phyloP scores from a whole-genome alignment of 306 rosid species.

The Cyamopsis tetragonoloba region DNA sequence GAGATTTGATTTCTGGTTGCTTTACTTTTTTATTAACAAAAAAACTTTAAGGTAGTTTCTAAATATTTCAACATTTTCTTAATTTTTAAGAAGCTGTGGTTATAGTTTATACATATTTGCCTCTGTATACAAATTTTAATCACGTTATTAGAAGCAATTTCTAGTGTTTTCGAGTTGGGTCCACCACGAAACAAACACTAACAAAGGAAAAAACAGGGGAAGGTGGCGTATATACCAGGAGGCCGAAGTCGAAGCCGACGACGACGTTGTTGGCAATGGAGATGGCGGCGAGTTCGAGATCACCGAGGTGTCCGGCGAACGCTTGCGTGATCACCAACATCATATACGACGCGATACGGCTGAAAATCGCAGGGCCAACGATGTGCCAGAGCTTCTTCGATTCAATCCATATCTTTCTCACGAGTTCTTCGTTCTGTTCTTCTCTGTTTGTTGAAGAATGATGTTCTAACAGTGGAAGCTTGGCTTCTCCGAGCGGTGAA shows the following conservation, averaged over 20 bases:
- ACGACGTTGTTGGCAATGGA: constrained; percentile 57
- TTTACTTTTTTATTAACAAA: no score
- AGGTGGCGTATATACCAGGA: constrained; percentile 54
- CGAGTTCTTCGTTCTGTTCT: constrained; percentile 18
- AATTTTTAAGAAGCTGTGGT: no score
- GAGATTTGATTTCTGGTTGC: no score
- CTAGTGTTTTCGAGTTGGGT: no score
- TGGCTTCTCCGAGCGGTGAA: constrained; percentile 30
- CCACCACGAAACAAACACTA: no score
- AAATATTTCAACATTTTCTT: no score
- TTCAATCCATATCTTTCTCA: constrained; percentile 41
- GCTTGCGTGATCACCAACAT: constrained; percentile 70
- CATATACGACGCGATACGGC: constrained; percentile 48
- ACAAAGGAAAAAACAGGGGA: no score
- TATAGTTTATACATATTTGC: no score
- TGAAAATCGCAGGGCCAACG: constrained; percentile 66
- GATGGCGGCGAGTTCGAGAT: constrained; percentile 65
- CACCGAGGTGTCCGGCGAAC: constrained; percentile 77
- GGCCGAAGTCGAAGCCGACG: constrained; percentile 66
- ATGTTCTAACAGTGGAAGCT: constrained; percentile 35
- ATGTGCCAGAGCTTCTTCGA: constrained; percentile 79
- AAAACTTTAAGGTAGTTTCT: no score
- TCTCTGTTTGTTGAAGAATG: background rate
- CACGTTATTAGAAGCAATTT: no score
- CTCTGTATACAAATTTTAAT: no score